Evolutionary conservation across 2,329 filamentous ascomycete species (phyloP).

Genomic region (Amauroascus niger): DNA sequence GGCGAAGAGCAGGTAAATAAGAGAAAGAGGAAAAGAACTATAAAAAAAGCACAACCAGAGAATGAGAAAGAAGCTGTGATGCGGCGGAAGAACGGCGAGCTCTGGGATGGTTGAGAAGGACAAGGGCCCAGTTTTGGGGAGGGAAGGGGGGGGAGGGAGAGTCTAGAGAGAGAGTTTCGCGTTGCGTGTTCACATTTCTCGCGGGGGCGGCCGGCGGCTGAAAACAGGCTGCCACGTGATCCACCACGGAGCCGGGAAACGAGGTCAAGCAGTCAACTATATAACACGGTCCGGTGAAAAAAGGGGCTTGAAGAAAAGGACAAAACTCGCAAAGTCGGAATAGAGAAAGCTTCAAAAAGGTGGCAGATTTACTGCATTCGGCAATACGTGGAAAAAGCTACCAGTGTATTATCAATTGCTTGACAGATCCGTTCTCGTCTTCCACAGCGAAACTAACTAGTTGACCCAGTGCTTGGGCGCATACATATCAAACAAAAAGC

Average conservation of each 20-base stretch:
- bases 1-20: conserved; percentile 2
- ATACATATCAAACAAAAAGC: too few species aligned
- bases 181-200: not conserved
- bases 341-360: not conserved
- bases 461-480: too few species aligned
- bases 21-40: not conserved
- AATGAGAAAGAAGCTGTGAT: conserved; percentile 4
- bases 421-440: not conserved
- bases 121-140: too few species aligned
- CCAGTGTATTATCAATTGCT: too few species aligned
- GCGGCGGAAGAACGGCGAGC: not conserved
- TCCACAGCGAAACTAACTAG: too few species aligned
- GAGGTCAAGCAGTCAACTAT: too few species aligned
- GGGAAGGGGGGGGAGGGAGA: too few species aligned
- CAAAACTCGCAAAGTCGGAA: not conserved
- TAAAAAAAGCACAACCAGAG: too few species aligned
- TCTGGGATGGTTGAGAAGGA: not conserved
- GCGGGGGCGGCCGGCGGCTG: not conserved
- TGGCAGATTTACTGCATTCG: not conserved
- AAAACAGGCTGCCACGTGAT: conserved; percentile 5
- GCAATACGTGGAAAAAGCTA: not conserved
- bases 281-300: too few species aligned
- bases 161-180: too few species aligned
- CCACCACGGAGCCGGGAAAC: not conserved
- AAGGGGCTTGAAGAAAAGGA: too few species aligned